Evolutionary conservation across 768 basidiomycete genomes (phyloP).

Genomic region (Amanita muscaria): DNA sequence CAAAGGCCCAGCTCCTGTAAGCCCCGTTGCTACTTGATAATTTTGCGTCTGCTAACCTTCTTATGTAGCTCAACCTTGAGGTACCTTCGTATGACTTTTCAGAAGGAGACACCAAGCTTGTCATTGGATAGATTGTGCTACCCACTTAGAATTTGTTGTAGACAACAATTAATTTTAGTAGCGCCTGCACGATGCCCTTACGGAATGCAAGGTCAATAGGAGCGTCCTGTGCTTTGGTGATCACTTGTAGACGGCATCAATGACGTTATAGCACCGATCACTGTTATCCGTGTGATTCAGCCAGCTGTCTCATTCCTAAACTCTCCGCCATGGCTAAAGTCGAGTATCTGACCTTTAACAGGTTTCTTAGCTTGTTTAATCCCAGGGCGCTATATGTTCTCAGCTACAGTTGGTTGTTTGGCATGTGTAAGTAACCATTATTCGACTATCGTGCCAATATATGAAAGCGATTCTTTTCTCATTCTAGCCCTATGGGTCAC

Average conservation of each 20-base stretch:
- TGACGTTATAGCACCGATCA: too few species aligned
- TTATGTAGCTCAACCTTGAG: slow-evolving; percentile 79
- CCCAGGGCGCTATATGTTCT: slow-evolving; percentile 39
- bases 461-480: background rate
- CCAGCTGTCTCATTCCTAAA: background rate
- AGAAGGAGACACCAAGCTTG: slow-evolving; percentile 77
- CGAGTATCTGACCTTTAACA: slow-evolving; percentile 27
- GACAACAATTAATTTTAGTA: background rate
- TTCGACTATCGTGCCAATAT: background rate
- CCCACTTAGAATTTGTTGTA: background rate
- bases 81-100: slow-evolving; percentile 84
- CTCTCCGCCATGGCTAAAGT: slow-evolving; percentile 22
- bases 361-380: slow-evolving; percentile 25
- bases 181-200: too few species aligned
- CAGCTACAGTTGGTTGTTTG: slow-evolving; percentile 56
- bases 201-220: too few species aligned
- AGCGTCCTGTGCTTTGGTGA: too few species aligned
- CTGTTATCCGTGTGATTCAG: too few species aligned
- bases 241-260: too few species aligned
- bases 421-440: slow-evolving; percentile 48
- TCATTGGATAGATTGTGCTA: slow-evolving; percentile 59
- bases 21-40: slow-evolving; percentile 19
- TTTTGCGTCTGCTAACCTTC: slow-evolving; percentile 7
- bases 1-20: slow-evolving; percentile 92
- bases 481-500: slow-evolving; percentile 47